Evolutionary conservation across 2,329 filamentous ascomycete genomes (phyloP).

Genomic region (Acrodontium crateriforme): DNA sequence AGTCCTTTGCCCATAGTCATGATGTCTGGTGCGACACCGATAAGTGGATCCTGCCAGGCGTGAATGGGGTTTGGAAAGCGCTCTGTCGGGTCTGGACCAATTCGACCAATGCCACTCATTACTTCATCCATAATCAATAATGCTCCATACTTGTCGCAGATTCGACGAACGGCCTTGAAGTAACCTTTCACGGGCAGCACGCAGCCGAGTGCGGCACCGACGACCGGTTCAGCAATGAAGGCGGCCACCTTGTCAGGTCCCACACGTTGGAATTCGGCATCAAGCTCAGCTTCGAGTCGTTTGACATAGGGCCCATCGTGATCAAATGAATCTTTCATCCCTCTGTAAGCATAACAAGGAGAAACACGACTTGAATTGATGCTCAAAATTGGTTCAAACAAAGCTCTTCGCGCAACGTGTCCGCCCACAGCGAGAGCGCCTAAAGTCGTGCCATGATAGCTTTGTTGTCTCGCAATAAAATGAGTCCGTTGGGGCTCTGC

Average conservation of each 20-base stretch:
- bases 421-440: conserved; percentile 53
- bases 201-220: conserved; percentile 57
- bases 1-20: conserved; percentile 54
- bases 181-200: conserved; percentile 55
- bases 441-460: conserved; percentile 59
- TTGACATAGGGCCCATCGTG: conserved; percentile 45
- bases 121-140: conserved; percentile 70
- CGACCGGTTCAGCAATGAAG: conserved; percentile 61
- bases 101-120: conserved; percentile 54
- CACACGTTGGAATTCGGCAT: conserved; percentile 49
- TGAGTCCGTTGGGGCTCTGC: conserved; percentile 41
- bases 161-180: conserved; percentile 48
- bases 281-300: conserved; percentile 50
- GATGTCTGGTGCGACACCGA: conserved; percentile 47
- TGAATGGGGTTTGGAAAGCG: conserved; percentile 31
- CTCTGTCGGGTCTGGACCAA: conserved; percentile 29
- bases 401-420: conserved; percentile 43
- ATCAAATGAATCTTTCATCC: conserved; percentile 34
- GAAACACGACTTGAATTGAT: conserved; percentile 44
- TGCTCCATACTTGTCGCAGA: conserved; percentile 59
- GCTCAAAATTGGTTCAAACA: conserved; percentile 47
- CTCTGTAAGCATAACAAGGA: conserved; percentile 53
- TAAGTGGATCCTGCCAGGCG: conserved; percentile 43
- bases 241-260: conserved; percentile 55
- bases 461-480: conserved; percentile 51